phyloP scores from a whole-genome alignment of 768 basidiomycete genomes.

The Nidula microcarpa region DNA sequence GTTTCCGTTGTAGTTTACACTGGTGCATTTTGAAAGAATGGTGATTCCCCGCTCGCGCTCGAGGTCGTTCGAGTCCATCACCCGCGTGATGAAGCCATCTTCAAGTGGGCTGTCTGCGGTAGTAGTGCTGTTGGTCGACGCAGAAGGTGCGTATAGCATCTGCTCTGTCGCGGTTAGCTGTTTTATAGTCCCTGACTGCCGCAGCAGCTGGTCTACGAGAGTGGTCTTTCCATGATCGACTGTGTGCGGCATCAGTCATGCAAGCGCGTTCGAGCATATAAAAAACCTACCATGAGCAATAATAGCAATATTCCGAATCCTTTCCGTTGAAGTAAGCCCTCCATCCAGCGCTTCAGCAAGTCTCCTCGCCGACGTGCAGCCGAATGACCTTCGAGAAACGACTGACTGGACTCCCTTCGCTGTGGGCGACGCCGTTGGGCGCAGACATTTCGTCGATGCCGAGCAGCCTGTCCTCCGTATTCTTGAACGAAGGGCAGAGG shows the following conservation, averaged over 20 bases:
- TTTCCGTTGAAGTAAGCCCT: constrained; percentile 25
- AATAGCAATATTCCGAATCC: constrained; percentile 46
- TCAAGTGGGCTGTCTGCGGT: constrained; percentile 31
- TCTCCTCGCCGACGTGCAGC: neutral
- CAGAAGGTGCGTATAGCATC: constrained; percentile 27
- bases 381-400: too few relatives aligned
- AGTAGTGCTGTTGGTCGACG: constrained; percentile 11
- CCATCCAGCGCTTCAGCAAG: constrained; percentile 21
- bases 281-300: constrained; percentile 41
- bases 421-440: too few relatives aligned
- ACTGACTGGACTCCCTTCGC: too few relatives aligned
- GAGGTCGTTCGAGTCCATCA: constrained; percentile 52
- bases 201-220: constrained; percentile 47
- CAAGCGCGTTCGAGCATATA: constrained; percentile 1
- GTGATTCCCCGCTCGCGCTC: constrained; percentile 62
- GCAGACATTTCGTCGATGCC: neutral
- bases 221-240: constrained; percentile 55
- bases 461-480: neutral
- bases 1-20: constrained; percentile 43
- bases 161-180: constrained; percentile 33
- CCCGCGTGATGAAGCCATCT: constrained; percentile 36
- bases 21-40: constrained; percentile 58
- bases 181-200: constrained; percentile 45
- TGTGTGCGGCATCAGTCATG: constrained; percentile 8
- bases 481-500: neutral